Conservation (phyloP, 2,329 filamentous ascomycete genomes). For the Epichloe sp. region DNA sequence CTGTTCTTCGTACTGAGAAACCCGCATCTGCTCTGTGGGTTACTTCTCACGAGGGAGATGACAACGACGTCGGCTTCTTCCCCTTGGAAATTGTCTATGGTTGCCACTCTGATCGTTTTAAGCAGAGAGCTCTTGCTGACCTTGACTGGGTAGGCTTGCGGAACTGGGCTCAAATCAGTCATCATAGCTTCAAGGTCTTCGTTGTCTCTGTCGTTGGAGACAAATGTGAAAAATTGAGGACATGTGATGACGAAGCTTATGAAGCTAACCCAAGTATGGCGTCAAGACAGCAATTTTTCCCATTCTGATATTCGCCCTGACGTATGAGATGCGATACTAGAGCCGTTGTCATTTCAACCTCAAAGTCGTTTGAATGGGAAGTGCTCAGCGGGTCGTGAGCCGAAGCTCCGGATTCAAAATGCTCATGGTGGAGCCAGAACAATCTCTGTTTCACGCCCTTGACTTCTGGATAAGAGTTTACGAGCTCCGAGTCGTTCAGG, state of each 20-base stretch:
- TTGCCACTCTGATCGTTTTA: constrained; percentile 42
- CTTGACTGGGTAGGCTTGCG: neutral
- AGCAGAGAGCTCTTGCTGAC: constrained; percentile 22
- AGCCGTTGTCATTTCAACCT: constrained; percentile 49
- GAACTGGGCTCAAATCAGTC: neutral
- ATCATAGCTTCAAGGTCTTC: constrained; percentile 14
- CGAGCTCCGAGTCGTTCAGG: constrained; percentile 35
- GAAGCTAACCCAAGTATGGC: constrained; percentile 46
- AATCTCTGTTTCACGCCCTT: constrained; percentile 38
- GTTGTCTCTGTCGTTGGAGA: constrained; percentile 46
- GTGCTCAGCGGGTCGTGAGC: constrained; percentile 22
- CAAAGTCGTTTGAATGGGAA: constrained; percentile 43
- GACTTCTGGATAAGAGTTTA: constrained; percentile 31
- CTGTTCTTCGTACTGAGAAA: constrained; percentile 55
- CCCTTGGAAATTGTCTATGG: constrained; percentile 66
- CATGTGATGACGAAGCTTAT: constrained; percentile 34
- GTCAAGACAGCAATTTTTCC: constrained; percentile 59
- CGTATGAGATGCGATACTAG: constrained; percentile 52
- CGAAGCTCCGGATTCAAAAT: constrained; percentile 27
- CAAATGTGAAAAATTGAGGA: constrained; percentile 42
- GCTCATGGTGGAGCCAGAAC: constrained; percentile 49
- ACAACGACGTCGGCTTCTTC: constrained; percentile 62
- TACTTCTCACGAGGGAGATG: constrained; percentile 59
- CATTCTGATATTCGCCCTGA: constrained; percentile 45
- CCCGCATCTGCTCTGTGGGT: constrained; percentile 41